phyloP scores from a whole-genome alignment of 2,329 filamentous ascomycete genomes.

The Metarhizium sp. region DNA sequence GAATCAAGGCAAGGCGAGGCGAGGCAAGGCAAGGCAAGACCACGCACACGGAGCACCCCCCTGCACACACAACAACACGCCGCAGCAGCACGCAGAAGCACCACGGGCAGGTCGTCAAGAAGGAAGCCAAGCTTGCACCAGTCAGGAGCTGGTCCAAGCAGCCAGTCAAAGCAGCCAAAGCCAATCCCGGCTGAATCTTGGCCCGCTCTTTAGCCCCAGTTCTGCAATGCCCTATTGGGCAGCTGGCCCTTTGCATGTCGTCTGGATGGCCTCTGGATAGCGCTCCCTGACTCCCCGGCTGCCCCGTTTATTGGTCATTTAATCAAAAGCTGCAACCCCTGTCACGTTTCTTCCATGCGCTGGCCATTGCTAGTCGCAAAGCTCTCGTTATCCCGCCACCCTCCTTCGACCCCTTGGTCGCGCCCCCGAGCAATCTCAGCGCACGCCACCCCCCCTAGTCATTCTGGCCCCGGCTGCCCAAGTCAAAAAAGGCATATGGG shows the following conservation, averaged over 20 bases:
- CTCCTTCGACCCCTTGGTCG: slow-evolving; percentile 2
- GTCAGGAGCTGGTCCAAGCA: slow-evolving; percentile 5
- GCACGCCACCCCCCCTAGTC: slow-evolving; percentile 1
- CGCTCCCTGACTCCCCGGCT: slow-evolving; percentile 25
- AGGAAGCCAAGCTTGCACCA: slow-evolving; percentile 6
- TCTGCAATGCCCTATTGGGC: slow-evolving; percentile 40
- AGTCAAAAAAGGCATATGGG: slow-evolving; percentile 7
- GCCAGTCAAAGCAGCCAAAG: slow-evolving; percentile 8
- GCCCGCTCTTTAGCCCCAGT: slow-evolving; percentile 36
- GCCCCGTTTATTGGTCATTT: slow-evolving; percentile 39
- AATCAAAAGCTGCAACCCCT: slow-evolving; percentile 38
- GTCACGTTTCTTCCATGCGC: slow-evolving; percentile 43
- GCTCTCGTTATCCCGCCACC: slow-evolving; percentile 14
- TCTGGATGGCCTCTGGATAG: slow-evolving; percentile 9
- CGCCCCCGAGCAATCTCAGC: not conserved
- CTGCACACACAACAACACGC: slow-evolving; percentile 13
- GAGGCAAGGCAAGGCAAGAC: not conserved
- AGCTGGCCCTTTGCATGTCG: slow-evolving; percentile 23
- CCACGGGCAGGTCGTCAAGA: not conserved
- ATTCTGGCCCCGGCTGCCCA: slow-evolving; percentile 6
- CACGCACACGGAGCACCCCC: not conserved
- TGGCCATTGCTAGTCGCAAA: slow-evolving; percentile 26
- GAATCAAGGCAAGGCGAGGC: not conserved
- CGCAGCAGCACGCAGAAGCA: not conserved
- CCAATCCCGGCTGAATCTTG: slow-evolving; percentile 29